Base-by-base conservation (phyloP, 2,329 filamentous ascomycete genomes). In the Hymenoscyphus salicellus region DNA sequence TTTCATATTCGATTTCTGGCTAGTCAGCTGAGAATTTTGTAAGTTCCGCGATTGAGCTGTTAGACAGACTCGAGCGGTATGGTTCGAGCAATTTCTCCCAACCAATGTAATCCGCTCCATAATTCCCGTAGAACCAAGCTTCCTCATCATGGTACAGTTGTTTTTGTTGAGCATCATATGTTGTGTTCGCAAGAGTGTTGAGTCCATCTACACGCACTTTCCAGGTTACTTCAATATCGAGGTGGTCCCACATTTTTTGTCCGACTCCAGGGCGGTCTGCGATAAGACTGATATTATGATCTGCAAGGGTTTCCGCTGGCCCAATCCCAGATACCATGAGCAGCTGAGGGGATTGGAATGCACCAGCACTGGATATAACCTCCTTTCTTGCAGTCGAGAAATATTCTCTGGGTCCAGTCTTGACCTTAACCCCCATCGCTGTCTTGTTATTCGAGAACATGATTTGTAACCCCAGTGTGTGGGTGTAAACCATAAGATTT, bases 261-360 rank as follows among this genome's bases (percentile, higher is more conserved):
- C 82, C 83, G 1, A 84, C 82, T 1, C 82, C 82, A 0, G 79
- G 79, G 1, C 81, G 76, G 33, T 82, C 77, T 10, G 76, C 75
- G 1, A 84, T 65, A 2, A 82, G 69, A 0, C 76, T 71, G 43
- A 84, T 84, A 23, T 78, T 72, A 61, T 80, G 77, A 30, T 75
- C 71, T n/a, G 76, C 61, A 1, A 85, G 75, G 46, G 81, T 77
- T 1, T 74, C 71, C 0, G 74, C 75, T 0, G 79, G 77, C 0
- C 81, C 81, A 23, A 84, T 75, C 5, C 61, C 56, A 2, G 55
- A 58, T 3, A 59, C 61, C 61, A 63, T 63, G 6, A 63, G 30
- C 8, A 83, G 76, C 67, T 84, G 81, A 0, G 81, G 81, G 1
- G 80, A 78, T 71, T 82, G 81, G 71, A 82, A 82, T 3, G 78